Evolutionary conservation across 768 basidiomycete species (phyloP).

Genomic region (Cystofilobasidium ferigula): DNA sequence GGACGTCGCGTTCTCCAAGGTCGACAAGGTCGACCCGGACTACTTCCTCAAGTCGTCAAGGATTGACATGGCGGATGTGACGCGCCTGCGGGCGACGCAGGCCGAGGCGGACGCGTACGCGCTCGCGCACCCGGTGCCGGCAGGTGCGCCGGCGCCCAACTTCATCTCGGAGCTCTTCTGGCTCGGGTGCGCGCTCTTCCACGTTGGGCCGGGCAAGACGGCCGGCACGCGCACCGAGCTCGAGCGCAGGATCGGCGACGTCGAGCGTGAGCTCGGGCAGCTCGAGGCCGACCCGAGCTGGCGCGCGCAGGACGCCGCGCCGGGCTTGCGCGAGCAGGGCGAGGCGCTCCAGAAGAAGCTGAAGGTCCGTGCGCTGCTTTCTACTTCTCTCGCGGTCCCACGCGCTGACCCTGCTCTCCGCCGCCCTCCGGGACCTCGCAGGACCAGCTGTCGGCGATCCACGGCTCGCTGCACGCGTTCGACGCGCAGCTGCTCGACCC

Average conservation of each 20-base stretch:
- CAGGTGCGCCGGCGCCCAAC: conserved; percentile 52
- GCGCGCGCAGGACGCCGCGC: conserved; percentile 45
- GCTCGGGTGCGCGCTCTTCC: conserved; percentile 71
- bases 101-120: conserved; percentile 73
- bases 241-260: conserved; percentile 43
- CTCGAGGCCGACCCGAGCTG: conserved; percentile 67
- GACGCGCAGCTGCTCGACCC: conserved; percentile 79
- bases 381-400: neutral
- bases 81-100: conserved; percentile 81
- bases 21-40: conserved; percentile 77
- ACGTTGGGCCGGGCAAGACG: conserved; percentile 75
- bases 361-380: conserved; percentile 46
- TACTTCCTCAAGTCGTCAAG: conserved; percentile 65
- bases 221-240: conserved; percentile 55
- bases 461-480: conserved; percentile 64
- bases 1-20: conserved; percentile 80
- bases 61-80: conserved; percentile 74
- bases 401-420: neutral
- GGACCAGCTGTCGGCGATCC: conserved; percentile 59
- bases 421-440: conserved; percentile 31
- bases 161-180: conserved; percentile 96
- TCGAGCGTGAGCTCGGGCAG: conserved; percentile 61
- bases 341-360: conserved; percentile 65
- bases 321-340: conserved; percentile 48
- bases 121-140: neutral